Evolutionary conservation across 169 alveolate genomes (phyloP), one percentile per base, ranked within the genome.

Genomic region (Plasmodium falciparum): DNA sequence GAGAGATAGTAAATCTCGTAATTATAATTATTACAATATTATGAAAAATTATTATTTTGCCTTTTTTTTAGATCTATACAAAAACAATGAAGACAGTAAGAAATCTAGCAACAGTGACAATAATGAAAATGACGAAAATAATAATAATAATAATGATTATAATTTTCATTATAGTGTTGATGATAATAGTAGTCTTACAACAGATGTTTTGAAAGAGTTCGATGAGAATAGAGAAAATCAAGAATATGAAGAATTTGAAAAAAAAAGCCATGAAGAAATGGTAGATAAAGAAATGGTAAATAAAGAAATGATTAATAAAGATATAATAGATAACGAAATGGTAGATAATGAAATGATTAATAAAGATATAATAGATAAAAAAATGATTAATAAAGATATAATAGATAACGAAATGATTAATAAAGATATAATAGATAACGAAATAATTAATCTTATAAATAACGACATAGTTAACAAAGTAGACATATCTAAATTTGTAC

Each of bases 1-100:
- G 9, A 15, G 22, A 15, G 22, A 56, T 56, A 8, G 8, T 56
- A 61, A 39, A 6, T 61, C 7, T 5, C 5, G 12, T 24, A 61
- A 61, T 6, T 15, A 7, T 61, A 61, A 6, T 6, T 61, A 61
- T 61, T 61, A 61, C 29, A 24, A 61, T 61, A 61, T 61, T 61
- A 61, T 61, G 43, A 61, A 61, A 61, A 61, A 61, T 61, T 61
- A 61, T 61, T 61, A 61, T 24, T 61, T 24, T 24, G 70, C 70
- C 26, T 61, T 61, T 15, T 61, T 61, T 61, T 61, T 61, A 61
- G 70, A 61, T 24, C 6, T 24, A 22, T 24, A 61, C 15, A 61
- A 20, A 39, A 24, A 61, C 17, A 24, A 26, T 20, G 29, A 61
- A 39, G 22, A 13, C 22, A 56, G 43, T 22, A 24, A 17, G 24